These are phyloP conservation scores for Stagonosporopsis rhizophila DNA, from an alignment of 2,329 filamentous ascomycete genomes.

Conservation along the genomic window DNA sequence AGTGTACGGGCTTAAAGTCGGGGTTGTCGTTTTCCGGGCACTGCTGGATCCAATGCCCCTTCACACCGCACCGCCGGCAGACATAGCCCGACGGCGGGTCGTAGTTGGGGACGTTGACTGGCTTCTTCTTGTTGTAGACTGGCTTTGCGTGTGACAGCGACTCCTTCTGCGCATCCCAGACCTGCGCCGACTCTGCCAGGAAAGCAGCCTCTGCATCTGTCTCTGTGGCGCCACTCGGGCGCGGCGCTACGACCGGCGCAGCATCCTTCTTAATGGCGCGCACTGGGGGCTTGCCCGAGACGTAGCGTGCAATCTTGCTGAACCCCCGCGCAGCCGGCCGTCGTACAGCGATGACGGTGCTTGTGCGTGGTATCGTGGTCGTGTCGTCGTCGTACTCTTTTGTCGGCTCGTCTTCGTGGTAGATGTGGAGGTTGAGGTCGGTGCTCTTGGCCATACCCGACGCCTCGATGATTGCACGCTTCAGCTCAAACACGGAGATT, in stretches of 20 bases:
- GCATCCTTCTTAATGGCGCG: conserved; percentile 77
- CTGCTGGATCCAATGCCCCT: conserved; percentile 98
- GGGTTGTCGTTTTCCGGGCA: conserved; percentile 99
- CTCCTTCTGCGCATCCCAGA: conserved; percentile 93
- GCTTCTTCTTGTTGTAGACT: conserved; percentile 61
- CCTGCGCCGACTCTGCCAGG: conserved; percentile 85
- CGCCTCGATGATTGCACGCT: conserved; percentile 96
- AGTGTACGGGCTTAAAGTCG: conserved; percentile 89
- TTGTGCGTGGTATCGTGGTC: conserved; percentile 93
- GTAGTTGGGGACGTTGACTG: conserved; percentile 83
- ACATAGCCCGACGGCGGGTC: conserved; percentile 93
- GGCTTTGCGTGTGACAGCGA: conserved; percentile 77
- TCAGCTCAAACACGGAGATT: conserved; percentile 97
- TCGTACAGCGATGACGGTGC: conserved; percentile 87
- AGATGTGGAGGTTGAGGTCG: conserved; percentile 95
- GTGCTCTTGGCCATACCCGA: conserved; percentile 93
- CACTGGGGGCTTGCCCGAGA: conserved; percentile 93
- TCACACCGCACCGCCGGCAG: conserved; percentile 94
- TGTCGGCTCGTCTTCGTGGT: conserved; percentile 81
- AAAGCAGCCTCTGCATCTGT: conserved; percentile 94
- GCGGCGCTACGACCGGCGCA: conserved; percentile 42
- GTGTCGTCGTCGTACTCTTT: conserved; percentile 99
- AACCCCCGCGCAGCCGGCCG: conserved; percentile 86
- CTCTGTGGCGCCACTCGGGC: conserved; percentile 66
- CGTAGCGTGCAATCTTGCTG: conserved; percentile 90